These are phyloP conservation scores for Lathyrus tuberosus DNA, from an alignment of 306 rosid species.

Conservation along the genomic window DNA sequence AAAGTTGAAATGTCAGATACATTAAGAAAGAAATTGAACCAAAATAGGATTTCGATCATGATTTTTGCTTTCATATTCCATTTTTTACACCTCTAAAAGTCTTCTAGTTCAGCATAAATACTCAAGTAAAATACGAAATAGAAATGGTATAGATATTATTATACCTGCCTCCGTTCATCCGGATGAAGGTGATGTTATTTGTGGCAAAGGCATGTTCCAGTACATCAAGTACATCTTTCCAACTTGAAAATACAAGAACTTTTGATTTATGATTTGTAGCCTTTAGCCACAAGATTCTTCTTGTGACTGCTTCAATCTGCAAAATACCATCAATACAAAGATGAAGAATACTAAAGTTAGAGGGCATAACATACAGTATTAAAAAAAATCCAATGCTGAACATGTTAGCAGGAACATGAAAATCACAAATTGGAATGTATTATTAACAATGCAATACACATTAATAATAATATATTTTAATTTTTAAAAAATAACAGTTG, in stretches of 20 bases:
- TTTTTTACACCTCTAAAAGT: constrained; percentile 10
- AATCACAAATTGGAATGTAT: constrained; percentile 26
- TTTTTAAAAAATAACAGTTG: too few relatives aligned
- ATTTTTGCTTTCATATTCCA: constrained; percentile 25
- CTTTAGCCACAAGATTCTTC: constrained; percentile 89
- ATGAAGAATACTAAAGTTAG: constrained; percentile 24
- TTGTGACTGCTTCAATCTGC: constrained; percentile 90
- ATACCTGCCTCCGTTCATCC: constrained; percentile 99
- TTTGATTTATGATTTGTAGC: constrained; percentile 70
- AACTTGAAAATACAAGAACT: constrained; percentile 91
- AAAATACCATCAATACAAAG: constrained; percentile 34
- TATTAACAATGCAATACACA: constrained; percentile 8
- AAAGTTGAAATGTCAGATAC: background rate
- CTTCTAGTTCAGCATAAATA: constrained; percentile 29
- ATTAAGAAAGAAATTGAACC: background rate
- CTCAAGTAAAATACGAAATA: constrained; percentile 14
- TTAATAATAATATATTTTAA: constrained; percentile 10
- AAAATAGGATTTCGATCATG: constrained; percentile 5
- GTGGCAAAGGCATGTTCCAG: constrained; percentile 84
- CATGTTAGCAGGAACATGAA: constrained; percentile 19
- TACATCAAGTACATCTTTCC: constrained; percentile 96
- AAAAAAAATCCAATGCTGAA: constrained; percentile 6
- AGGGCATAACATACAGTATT: constrained; percentile 9
- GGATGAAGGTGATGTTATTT: constrained; percentile 62
- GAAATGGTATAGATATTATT: constrained; percentile 25